Conservation (phyloP, 2,329 filamentous ascomycete genomes). For the Sporothrix euskadiensis region DNA sequence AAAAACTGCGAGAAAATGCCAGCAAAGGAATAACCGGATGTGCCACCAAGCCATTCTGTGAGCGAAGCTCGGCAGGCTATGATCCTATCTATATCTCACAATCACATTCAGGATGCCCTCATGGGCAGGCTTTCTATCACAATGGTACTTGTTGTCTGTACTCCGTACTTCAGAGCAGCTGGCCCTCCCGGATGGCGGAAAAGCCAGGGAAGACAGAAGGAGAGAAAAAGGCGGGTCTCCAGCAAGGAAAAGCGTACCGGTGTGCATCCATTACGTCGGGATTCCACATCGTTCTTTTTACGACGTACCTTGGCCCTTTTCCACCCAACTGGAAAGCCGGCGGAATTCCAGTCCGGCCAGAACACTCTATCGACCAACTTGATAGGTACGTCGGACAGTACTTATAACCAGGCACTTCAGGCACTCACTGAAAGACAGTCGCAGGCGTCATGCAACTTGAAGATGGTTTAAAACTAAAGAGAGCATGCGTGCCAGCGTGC, state of each 20-base stretch:
- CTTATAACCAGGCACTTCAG: too few species aligned
- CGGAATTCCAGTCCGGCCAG: neutral
- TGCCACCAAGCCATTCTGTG: neutral
- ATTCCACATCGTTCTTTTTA: slow-evolving; percentile 1
- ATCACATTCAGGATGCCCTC: neutral
- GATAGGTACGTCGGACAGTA: too few species aligned
- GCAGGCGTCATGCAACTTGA: neutral
- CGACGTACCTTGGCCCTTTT: neutral
- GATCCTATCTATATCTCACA: neutral
- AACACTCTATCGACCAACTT: neutral
- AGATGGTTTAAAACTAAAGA: neutral
- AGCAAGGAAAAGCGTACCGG: neutral
- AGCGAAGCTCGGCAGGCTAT: neutral
- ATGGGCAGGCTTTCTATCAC: too few species aligned
- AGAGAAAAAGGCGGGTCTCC: neutral
- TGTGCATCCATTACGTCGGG: neutral
- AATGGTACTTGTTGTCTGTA: neutral
- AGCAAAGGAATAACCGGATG: neutral
- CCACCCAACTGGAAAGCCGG: neutral
- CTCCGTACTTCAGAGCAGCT: neutral
- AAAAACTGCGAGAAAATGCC: neutral
- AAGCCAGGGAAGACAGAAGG: neutral
- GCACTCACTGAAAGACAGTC: neutral
- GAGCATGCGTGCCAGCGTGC: neutral
- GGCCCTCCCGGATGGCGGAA: neutral